Evolutionary conservation across 192 early-diverging fungal genomes (phyloP).

Genomic region (Backusella australiensis): DNA sequence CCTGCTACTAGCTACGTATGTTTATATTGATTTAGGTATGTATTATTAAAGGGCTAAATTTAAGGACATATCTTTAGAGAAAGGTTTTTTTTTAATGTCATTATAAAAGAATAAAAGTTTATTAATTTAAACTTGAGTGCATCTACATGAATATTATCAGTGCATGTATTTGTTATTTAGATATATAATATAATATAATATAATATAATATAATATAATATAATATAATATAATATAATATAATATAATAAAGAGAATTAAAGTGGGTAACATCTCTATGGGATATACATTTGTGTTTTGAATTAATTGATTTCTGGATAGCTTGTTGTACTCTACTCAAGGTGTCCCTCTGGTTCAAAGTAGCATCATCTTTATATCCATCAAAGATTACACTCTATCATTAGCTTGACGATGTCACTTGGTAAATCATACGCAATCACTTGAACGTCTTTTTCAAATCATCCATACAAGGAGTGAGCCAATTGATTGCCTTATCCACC

Average conservation of each 20-base stretch:
- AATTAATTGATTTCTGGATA: too few species aligned
- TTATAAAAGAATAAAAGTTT: too few species aligned
- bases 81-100: too few species aligned
- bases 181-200: not conserved
- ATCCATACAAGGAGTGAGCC: too few species aligned
- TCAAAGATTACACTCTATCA: slow-evolving; percentile 61
- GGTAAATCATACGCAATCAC: not conserved
- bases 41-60: too few species aligned
- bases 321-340: too few species aligned
- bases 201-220: not conserved
- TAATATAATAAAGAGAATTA: not conserved
- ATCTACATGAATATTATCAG: not conserved
- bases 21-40: too few species aligned
- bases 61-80: too few species aligned
- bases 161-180: not conserved
- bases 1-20: too few species aligned
- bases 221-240: not conserved
- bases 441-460: not conserved
- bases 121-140: too few species aligned
- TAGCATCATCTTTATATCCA: slow-evolving; percentile 50
- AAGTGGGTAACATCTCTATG: slow-evolving; percentile 50
- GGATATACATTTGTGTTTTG: slow-evolving; percentile 49
- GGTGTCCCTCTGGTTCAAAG: too few species aligned
- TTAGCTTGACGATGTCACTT: slow-evolving; percentile 42
- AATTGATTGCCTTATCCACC: too few species aligned